These are phyloP conservation scores for Yamadazyma spencermartinsiae DNA, from an alignment of 1,139 yeast genomes.

Conservation along the genomic window DNA sequence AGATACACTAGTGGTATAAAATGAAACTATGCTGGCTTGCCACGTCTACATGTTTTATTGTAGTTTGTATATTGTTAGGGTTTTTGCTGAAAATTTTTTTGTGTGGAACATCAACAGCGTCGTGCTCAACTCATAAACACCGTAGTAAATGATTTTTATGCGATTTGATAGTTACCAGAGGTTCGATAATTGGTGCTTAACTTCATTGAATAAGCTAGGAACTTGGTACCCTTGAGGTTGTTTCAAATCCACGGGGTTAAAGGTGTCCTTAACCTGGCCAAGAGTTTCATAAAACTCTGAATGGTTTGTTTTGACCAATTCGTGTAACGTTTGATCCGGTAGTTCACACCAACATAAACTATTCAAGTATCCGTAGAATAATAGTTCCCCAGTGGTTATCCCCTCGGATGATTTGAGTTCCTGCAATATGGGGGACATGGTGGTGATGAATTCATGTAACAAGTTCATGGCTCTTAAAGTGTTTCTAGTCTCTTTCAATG, in stretches of 20 bases:
- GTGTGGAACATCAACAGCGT: not conserved
- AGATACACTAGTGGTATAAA: slow-evolving; percentile 35
- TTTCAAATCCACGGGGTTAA: not conserved
- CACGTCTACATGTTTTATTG: slow-evolving; percentile 15
- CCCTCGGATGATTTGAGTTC: not conserved
- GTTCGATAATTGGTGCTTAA: not conserved
- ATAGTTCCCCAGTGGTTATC: slow-evolving; percentile 7
- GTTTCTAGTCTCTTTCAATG: slow-evolving; percentile 50
- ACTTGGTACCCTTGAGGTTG: slow-evolving; percentile 28
- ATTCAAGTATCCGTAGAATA: slow-evolving; percentile 35
- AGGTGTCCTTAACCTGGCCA: not conserved
- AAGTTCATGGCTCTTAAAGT: slow-evolving; percentile 52
- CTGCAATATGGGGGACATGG: slow-evolving; percentile 16
- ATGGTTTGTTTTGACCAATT: slow-evolving; percentile 5
- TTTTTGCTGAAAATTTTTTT: slow-evolving; percentile 5
- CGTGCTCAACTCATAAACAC: not conserved
- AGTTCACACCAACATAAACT: slow-evolving; percentile 34
- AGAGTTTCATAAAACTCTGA: not conserved
- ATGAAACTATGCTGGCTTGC: slow-evolving; percentile 55
- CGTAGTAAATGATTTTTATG: not conserved
- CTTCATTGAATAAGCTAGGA: slow-evolving; percentile 40
- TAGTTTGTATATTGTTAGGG: not conserved
- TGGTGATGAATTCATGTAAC: slow-evolving; percentile 33
- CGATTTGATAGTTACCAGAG: not conserved
- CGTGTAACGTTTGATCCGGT: slow-evolving; percentile 45